phyloP scores from a whole-genome alignment of 768 basidiomycete genomes.

The Mycena olivaceomarginata region DNA sequence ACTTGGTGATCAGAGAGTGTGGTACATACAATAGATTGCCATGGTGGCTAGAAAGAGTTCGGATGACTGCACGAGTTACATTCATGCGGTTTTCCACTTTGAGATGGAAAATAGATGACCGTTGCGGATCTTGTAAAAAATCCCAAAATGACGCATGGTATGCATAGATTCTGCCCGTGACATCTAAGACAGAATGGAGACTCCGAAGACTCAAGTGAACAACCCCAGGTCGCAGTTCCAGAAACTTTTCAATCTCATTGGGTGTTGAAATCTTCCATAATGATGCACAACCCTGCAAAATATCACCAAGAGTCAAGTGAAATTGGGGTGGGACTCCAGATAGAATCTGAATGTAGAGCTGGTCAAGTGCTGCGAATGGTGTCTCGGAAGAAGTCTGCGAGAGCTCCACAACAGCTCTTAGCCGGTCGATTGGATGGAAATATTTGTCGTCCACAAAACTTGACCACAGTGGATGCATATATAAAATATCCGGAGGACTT shows the following conservation, averaged over 20 bases:
- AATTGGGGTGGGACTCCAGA: too few species aligned
- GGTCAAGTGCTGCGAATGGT: too few species aligned
- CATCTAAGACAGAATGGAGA: neutral
- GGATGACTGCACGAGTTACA: neutral
- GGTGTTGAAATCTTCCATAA: too few species aligned
- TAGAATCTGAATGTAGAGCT: too few species aligned
- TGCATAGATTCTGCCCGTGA: too few species aligned
- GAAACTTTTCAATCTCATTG: neutral
- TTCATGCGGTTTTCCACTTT: neutral
- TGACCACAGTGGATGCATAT: neutral
- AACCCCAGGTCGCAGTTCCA: neutral
- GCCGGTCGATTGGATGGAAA: too few species aligned
- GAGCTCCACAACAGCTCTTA: too few species aligned
- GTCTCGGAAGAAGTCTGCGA: too few species aligned
- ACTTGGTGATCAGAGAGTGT: too few species aligned
- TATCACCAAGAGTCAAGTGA: neutral
- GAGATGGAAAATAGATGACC: neutral
- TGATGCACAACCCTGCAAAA: neutral
- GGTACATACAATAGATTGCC: neutral
- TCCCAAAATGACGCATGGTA: conserved; percentile 6
- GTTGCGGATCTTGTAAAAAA: neutral
- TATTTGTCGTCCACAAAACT: too few species aligned
- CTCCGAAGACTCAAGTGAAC: neutral
- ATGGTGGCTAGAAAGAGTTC: neutral
- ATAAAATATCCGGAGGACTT: too few species aligned